Evolutionary conservation across 2,329 filamentous ascomycete species (phyloP).

Genomic region (Cercospora citrullina): DNA sequence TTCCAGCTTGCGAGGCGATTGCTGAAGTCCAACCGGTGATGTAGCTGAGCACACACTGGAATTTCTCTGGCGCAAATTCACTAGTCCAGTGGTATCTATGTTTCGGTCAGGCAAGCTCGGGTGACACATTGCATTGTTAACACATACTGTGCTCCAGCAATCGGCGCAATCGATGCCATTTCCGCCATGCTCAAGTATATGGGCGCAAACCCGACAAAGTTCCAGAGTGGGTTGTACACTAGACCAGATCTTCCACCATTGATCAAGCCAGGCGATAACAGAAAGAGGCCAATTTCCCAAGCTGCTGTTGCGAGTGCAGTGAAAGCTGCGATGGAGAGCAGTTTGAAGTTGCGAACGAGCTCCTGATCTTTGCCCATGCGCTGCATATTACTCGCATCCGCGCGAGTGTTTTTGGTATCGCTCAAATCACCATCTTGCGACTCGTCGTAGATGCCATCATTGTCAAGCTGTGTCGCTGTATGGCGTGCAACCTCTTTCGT

Average conservation of each 20-base stretch:
- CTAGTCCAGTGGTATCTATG: conserved; percentile 26
- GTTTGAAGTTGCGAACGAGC: conserved; percentile 25
- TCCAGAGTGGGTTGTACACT: conserved; percentile 32
- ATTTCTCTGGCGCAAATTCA: conserved; percentile 34
- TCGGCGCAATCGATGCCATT: conserved; percentile 37
- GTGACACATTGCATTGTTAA: neutral
- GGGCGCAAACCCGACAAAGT: conserved; percentile 28
- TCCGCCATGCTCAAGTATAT: conserved; percentile 31
- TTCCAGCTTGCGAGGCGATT: conserved; percentile 27
- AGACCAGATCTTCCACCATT: conserved; percentile 35
- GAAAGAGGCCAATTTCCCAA: conserved; percentile 23
- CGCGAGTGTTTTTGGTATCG: conserved; percentile 15
- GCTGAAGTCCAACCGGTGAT: conserved; percentile 24
- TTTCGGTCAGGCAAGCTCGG: neutral
- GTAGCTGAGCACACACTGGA: conserved; percentile 5
- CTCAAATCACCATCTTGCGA: neutral
- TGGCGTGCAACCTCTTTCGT: neutral
- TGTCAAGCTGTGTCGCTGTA: neutral
- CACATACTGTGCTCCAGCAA: conserved; percentile 19
- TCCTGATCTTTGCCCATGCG: conserved; percentile 29
- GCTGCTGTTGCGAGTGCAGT: conserved; percentile 19
- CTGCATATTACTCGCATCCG: conserved; percentile 16
- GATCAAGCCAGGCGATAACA: conserved; percentile 14
- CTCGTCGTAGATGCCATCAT: neutral
- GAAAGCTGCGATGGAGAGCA: conserved; percentile 24